A percentile compares a stretch with the other conserved stretches of the same genome.
These are phyloP conservation scores for Megacollybia marginata DNA, from an alignment of 768 basidiomycete species.

Conservation along the genomic window DNA sequence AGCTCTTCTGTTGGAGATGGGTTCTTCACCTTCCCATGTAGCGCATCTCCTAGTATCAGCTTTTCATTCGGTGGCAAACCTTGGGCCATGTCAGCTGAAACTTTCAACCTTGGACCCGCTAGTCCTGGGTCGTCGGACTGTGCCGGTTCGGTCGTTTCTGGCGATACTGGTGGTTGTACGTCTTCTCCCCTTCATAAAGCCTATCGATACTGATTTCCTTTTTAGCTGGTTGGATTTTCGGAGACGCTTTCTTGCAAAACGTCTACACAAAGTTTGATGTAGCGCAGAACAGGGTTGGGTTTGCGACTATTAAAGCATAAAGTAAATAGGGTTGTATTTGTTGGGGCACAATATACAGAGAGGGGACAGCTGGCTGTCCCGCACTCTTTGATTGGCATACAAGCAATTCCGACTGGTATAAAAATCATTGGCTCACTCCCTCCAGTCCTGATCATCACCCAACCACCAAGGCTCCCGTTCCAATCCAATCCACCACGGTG, in stretches of 20 bases:
- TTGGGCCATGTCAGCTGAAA: neutral
- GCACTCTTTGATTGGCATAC: too few species aligned
- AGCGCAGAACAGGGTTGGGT: neutral
- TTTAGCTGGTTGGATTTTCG: neutral
- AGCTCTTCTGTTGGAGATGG: neutral
- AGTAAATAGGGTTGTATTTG: too few species aligned
- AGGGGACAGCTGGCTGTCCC: too few species aligned
- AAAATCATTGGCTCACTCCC: too few species aligned
- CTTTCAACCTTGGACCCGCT: neutral
- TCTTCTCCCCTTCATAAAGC: neutral
- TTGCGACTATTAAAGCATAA: neutral
- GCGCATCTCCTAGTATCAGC: neutral
- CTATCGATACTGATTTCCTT: neutral
- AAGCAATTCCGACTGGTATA: too few species aligned
- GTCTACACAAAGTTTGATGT: neutral
- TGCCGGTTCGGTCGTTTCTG: neutral
- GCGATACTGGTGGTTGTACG: neutral
- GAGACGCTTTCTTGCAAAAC: neutral
- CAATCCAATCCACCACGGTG: too few species aligned
- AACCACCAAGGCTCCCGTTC: too few species aligned
- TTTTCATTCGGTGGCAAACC: neutral
- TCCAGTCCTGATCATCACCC: too few species aligned
- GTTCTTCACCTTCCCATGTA: neutral
- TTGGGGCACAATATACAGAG: too few species aligned
- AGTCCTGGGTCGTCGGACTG: neutral